phyloP scores from a whole-genome alignment of 805 yeast genomes.

The Phaffomyces thermotolerans region DNA sequence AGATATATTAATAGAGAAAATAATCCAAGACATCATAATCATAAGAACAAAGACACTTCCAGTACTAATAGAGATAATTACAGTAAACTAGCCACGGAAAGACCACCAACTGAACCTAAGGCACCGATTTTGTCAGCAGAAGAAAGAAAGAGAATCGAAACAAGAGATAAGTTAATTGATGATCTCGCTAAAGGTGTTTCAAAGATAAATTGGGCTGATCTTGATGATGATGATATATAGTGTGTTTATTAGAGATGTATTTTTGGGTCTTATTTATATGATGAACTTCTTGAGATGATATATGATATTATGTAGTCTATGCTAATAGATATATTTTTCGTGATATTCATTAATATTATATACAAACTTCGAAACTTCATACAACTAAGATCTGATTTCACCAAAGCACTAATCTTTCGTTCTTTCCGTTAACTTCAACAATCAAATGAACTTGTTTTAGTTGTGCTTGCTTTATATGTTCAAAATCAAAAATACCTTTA shows the following conservation, averaged over 20 bases:
- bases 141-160: constrained; percentile 3
- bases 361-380: neutral
- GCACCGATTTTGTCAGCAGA: constrained; percentile 6
- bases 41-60: neutral
- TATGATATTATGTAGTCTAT: neutral
- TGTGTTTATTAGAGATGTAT: no score
- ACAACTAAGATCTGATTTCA: constrained; percentile 1
- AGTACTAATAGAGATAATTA: neutral
- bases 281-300: neutral
- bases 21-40: neutral
- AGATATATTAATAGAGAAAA: neutral
- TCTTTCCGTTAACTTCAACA: constrained; percentile 12
- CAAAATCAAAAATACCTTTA: constrained; percentile 21
- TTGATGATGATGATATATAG: constrained; percentile 12
- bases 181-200: constrained; percentile 13
- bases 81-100: neutral
- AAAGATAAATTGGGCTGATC: constrained; percentile 18
- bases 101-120: neutral
- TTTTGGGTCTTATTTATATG: neutral
- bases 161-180: constrained; percentile 7
- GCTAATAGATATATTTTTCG: no score
- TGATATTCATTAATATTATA: neutral
- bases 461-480: constrained; percentile 22
- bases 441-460: constrained; percentile 15
- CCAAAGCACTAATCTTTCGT: constrained; percentile 17